Conservation (phyloP, 768 basidiomycete species). For the Crucibulum laeve region DNA sequence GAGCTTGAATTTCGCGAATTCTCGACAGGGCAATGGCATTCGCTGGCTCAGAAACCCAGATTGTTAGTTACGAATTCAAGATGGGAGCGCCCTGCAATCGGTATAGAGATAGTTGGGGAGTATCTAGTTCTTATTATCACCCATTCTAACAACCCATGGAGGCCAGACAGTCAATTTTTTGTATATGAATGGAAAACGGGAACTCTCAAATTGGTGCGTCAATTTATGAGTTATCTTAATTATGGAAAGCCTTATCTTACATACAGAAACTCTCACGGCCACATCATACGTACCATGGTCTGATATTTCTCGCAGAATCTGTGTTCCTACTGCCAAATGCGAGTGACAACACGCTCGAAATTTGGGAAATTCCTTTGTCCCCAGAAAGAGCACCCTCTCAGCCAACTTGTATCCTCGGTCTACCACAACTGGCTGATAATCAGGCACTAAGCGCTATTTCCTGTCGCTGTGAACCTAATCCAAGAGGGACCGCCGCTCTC, state of each 20-base stretch:
- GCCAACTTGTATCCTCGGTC: conserved; percentile 18
- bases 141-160: conserved; percentile 11
- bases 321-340: conserved; percentile 30
- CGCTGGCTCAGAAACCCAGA: conserved; percentile 20
- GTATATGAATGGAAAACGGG: conserved; percentile 42
- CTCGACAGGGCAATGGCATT: conserved; percentile 33
- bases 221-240: background rate
- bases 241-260: background rate
- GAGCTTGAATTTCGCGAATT: conserved; percentile 24
- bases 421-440: conserved; percentile 24
- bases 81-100: conserved; percentile 25
- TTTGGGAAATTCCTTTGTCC: conserved; percentile 26
- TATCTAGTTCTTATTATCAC: conserved; percentile 34
- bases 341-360: conserved; percentile 21
- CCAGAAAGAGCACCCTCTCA: conserved; percentile 6
- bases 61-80: conserved; percentile 23
- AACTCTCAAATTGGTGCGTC: conserved; percentile 27
- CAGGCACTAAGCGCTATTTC: conserved; percentile 19
- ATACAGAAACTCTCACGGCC: conserved; percentile 14
- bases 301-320: conserved; percentile 29
- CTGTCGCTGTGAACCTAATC: conserved; percentile 40
- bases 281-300: conserved; percentile 20
- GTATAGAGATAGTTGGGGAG: conserved; percentile 42
- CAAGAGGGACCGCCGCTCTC: conserved; percentile 12
- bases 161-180: conserved; percentile 25